Base-by-base conservation (phyloP, 202 grass and related monocot genomes). In the Sporobolus alterniflorus region DNA sequence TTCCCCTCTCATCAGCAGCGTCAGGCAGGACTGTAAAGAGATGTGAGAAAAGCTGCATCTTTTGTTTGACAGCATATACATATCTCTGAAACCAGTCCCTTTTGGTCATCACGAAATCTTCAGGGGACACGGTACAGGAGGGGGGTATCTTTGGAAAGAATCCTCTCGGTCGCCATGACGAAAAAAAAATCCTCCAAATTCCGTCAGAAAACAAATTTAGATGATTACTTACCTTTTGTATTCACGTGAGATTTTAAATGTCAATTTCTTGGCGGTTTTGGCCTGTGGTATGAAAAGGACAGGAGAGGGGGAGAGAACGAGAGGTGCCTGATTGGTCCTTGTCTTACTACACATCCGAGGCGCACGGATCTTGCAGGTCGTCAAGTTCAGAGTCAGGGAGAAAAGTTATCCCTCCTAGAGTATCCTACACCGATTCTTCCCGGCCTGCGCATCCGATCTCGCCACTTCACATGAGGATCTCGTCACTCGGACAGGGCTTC, bases 71-170 rank as follows among this genome's bases (percentile, higher is more conserved):
- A 60, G 70, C 66, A n/a, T 18, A 64, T 11, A 39, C 36, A 39
- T 8, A 29, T 75, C 69, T 59, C 78, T 68, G 72, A 77, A 67
- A 71, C 74, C 84, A 59, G 34, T 2, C 32, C 26, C 50, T 70
- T 87, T 40, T 71, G 73, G 33, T 81, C 82, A 73, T 83, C 88
- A 86, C 60, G 61, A 81, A 67, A 85, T 90, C 88, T 82, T 81
- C 71, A 84, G 50, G 34, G 80, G 75, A 88, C 92, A 80, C 18
- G 85, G 81, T 82, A 82, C 91, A 89, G 9, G 62, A 26, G 29
- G 79, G 69, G 18, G 34, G 54, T 76, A 84, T 90, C 84, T 87
- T 24, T 74, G 39, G 26, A 17, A 48, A 50, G 40, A 75, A 81
- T 76, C 71, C 31, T 76, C 65, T 29, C 63, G 44, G n/a, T 22